Base-by-base conservation (phyloP, 441 rosid genomes). In the Lepidium campestre region DNA sequence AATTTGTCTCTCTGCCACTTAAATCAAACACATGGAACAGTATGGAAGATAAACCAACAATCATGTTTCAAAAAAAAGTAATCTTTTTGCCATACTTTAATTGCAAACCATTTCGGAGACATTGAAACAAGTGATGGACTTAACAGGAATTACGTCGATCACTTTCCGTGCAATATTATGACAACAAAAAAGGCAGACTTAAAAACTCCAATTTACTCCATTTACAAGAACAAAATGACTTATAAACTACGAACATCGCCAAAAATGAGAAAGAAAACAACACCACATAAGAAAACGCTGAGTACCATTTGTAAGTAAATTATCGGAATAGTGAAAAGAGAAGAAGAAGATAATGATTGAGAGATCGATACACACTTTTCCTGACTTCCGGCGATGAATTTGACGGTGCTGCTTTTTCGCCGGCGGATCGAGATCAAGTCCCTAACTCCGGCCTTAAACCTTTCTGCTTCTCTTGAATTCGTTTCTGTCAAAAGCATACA, bases 61-160 rank as follows among this genome's bases (percentile, higher is more conserved):
- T 5, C 6, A 62, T 42, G 18, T 2, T 32, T 7, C 25, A 3
- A 1, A 31, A 52, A n/a, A 17, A 46, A 9, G 23, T 19, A 10
- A 10, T 2, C 3, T 20, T 13, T 13, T 15, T 20, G 27, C 15
- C 7, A 44, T 56, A 34, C 8, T 57, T 17, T 17, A 20, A 47
- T 29, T 18, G 15, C 4, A 49, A 46, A 27, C 17, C 1, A 35
- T 15, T 18, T 2, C 34, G 1, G 37, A 46, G 65, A 70, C 13
- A 17, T 25, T 4, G 18, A 32, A 42, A 60, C 25, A 48, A 17
- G 64, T 57, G 60, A 72, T 73, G 39, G 14, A 31, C 27, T 31
- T 29, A 23, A 34, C 10, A 65, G 62, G 57, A 25, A 58, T 42
- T 65, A 50, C 67, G 67, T 72, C 76, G 68, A 73, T 60, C 77